These are phyloP conservation scores for Eucalyptus virginea DNA, from an alignment of 345 rosid genomes.

Conservation along the genomic window DNA sequence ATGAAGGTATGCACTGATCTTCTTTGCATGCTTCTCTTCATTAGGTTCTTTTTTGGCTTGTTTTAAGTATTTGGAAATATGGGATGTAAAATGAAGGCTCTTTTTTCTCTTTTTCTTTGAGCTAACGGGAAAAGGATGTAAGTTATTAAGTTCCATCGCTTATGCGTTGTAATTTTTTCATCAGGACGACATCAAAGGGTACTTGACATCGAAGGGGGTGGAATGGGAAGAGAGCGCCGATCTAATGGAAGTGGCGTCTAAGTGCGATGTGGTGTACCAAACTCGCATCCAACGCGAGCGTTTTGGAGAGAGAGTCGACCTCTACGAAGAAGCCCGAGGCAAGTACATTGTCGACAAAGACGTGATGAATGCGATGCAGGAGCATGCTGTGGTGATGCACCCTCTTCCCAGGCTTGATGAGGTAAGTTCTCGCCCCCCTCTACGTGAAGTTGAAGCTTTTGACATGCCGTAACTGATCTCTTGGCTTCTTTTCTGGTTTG, in stretches of 20 bases:
- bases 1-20: constrained; percentile 55
- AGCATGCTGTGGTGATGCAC: constrained; percentile 84
- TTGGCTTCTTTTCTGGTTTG: not conserved
- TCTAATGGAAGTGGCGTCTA: constrained; percentile 74
- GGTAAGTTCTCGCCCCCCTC: constrained; percentile 15
- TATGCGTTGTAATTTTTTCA: not conserved
- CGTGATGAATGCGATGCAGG: constrained; percentile 66
- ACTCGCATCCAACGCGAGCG: constrained; percentile 90
- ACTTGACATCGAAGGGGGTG: constrained; percentile 55
- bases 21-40: not conserved
- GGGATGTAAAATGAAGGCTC: not conserved
- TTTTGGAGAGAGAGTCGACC: constrained; percentile 80
- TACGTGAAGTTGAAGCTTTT: not conserved
- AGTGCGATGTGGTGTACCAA: constrained; percentile 84
- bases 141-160: not conserved
- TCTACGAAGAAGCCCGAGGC: constrained; percentile 87
- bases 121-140: not conserved
- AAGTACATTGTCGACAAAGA: constrained; percentile 66
- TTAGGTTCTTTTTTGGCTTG: not conserved
- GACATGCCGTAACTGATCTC: not conserved
- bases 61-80: not conserved
- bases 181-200: constrained; percentile 92
- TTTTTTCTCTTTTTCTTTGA: fast-evolving
- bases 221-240: constrained; percentile 87
- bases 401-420: constrained; percentile 96